Base-by-base conservation (phyloP, 805 yeast genomes). In the Candida qinlingensis region DNA sequence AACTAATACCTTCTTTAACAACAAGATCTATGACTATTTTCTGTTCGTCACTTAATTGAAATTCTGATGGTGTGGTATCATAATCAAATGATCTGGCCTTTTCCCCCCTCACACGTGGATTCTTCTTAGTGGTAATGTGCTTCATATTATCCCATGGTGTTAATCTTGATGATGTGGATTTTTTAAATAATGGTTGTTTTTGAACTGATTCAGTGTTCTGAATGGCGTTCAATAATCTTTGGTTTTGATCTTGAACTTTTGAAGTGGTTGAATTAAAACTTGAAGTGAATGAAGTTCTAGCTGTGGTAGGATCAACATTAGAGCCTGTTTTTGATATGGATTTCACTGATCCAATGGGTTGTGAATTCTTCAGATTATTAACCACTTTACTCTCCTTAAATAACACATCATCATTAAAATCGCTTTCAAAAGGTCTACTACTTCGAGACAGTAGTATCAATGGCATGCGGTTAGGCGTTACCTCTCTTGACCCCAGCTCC, bases 11-110 rank as follows among this genome's bases (percentile, higher is more conserved):
- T 26, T 74, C 73, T 12, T 72, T 65, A 6, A 84, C 72, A 7
- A 82, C 81, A 10, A 74, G 61, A 26, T 75, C 70, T 7, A 85
- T 54, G 6, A 87, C 81, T 27, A 59, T 58, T 46, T 66, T 62
- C 63, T 81, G 87, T 62, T 81, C 86, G 7, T 59, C 61, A 13
- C 74, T 67, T 6, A 71, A 58, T 5, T 55, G 45, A 10, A 65
- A 30, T 19, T 35, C 49, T 4, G 56, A 42, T 11, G 33, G 4
- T 3, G 11, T 6, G 9, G 25, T 29, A 33, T 27, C 41, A 31
- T 29, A 31, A 7, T 36, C 12, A 3, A 12, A 4, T 19, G 31
- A 25, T 33, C 26, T 13, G 5, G 37, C 9, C 31, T 39, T 33
- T 9, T 39, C 42, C 36, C 48, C 48, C 37, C 38, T 40, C 1